Percentiles rank a stretch among this genome's conserved stretches.
phyloP scores from a whole-genome alignment of 2,329 filamentous ascomycete species.

The Sporothrix brasiliensis region DNA sequence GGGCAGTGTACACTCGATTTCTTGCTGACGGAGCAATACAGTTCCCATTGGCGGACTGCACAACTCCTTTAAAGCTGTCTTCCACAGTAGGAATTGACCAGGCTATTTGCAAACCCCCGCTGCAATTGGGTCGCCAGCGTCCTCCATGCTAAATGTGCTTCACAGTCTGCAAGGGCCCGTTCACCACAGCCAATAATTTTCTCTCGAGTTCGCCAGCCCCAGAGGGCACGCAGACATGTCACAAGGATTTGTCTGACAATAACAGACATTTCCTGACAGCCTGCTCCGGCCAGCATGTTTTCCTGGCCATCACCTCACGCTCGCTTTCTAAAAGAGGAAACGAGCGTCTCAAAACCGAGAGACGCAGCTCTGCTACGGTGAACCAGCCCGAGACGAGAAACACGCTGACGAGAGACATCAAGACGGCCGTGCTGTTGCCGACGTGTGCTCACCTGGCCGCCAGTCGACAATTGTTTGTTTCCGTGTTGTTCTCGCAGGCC shows the following conservation, averaged over 20 bases:
- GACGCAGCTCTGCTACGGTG: neutral
- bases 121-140: neutral
- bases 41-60: constrained; percentile 16
- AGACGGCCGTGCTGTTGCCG: neutral
- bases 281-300: neutral
- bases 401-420: neutral
- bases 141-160: neutral
- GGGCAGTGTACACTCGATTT: neutral
- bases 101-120: neutral
- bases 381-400: too few species aligned
- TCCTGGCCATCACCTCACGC: neutral
- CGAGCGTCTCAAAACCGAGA: neutral
- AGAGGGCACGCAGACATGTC: neutral
- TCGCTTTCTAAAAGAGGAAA: constrained; percentile 10
- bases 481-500: neutral
- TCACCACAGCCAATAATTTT: neutral
- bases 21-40: neutral
- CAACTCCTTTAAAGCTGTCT: neutral
- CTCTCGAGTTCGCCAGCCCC: neutral
- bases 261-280: neutral
- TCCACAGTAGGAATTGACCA: neutral
- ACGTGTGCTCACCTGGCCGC: neutral
- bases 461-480: neutral
- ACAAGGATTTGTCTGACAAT: neutral
- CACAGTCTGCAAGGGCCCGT: neutral